These are phyloP conservation scores for Brasilioporus rufonigricans DNA, from an alignment of 768 basidiomycete genomes.

Conservation along the genomic window DNA sequence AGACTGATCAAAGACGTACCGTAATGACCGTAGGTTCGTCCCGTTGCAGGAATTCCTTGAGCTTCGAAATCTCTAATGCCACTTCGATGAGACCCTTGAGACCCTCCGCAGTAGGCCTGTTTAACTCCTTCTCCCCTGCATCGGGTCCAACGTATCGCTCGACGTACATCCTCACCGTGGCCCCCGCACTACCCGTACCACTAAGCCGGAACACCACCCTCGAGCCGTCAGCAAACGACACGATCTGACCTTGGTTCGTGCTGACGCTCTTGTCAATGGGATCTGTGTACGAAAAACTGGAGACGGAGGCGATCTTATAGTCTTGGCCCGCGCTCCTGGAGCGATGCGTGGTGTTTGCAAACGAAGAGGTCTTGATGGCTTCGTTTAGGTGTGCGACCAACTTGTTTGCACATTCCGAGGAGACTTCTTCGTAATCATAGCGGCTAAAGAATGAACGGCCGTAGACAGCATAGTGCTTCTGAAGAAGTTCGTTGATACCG, in stretches of 20 bases:
- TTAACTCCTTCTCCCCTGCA: slow-evolving; percentile 66
- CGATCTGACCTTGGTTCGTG: slow-evolving; percentile 93
- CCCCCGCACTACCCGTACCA: slow-evolving; percentile 94
- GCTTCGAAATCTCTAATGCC: slow-evolving; percentile 78
- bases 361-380: slow-evolving; percentile 62
- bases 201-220: slow-evolving; percentile 94
- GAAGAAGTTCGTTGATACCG: slow-evolving; percentile 89
- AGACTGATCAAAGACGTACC: slow-evolving; percentile 40
- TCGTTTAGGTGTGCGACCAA: slow-evolving; percentile 78
- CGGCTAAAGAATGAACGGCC: slow-evolving; percentile 98
- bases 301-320: slow-evolving; percentile 75
- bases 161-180: slow-evolving; percentile 94
- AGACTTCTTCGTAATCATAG: slow-evolving; percentile 98
- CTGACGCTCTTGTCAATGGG: slow-evolving; percentile 95
- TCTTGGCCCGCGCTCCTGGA: slow-evolving; percentile 64
- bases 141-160: slow-evolving; percentile 83
- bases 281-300: slow-evolving; percentile 95
- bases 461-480: slow-evolving; percentile 86
- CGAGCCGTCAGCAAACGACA: slow-evolving; percentile 88
- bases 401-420: slow-evolving; percentile 84
- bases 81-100: slow-evolving; percentile 95
- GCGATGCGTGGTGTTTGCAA: slow-evolving; percentile 64
- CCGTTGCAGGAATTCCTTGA: slow-evolving; percentile 82
- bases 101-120: slow-evolving; percentile 81
- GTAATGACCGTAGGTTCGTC: slow-evolving; percentile 98